A percentile compares a stretch with the other conserved stretches of the same genome.
phyloP scores from a whole-genome alignment of 805 yeast species.

The Teunomyces aglyptinius region DNA sequence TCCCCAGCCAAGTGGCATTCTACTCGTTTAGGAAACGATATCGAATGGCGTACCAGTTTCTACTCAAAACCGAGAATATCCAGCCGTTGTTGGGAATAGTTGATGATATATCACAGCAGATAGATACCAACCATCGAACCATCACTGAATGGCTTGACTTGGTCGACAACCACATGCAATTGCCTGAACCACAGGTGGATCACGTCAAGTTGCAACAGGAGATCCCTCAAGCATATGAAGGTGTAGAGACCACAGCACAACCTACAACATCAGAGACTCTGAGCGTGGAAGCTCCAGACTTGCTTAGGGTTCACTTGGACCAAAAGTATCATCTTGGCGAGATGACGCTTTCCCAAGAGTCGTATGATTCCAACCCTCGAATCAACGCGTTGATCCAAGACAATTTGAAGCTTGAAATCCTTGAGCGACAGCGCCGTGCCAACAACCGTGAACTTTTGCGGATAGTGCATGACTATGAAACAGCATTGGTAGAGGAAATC shows the following conservation, averaged over 20 bases:
- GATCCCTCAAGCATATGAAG: background rate
- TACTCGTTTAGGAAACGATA: too few species aligned
- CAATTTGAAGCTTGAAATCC: slow-evolving; percentile 20
- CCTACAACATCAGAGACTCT: background rate
- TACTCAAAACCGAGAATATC: slow-evolving; percentile 31
- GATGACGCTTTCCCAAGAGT: slow-evolving; percentile 10
- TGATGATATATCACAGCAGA: slow-evolving; percentile 17
- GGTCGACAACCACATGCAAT: slow-evolving; percentile 20
- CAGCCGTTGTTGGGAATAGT: slow-evolving; percentile 27
- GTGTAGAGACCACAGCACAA: background rate
- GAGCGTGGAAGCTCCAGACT: slow-evolving; percentile 8
- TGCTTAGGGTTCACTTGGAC: slow-evolving; percentile 17
- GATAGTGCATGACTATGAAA: slow-evolving; percentile 28
- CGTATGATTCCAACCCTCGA: slow-evolving; percentile 12
- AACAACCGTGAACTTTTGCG: slow-evolving; percentile 23
- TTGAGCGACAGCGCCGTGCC: slow-evolving; percentile 17
- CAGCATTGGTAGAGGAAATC: slow-evolving; percentile 22
- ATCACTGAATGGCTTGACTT: slow-evolving; percentile 19
- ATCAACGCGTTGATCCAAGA: slow-evolving; percentile 27
- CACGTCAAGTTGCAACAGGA: background rate
- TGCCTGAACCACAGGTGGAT: slow-evolving; percentile 2
- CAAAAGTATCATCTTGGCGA: slow-evolving; percentile 26
- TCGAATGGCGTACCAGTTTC: slow-evolving; percentile 10
- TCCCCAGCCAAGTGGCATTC: too few species aligned
- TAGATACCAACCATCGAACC: slow-evolving; percentile 23